Evolutionary conservation across 1,284 basidiomycete species (phyloP).

Genomic region (Melampsora larici-populina): DNA sequence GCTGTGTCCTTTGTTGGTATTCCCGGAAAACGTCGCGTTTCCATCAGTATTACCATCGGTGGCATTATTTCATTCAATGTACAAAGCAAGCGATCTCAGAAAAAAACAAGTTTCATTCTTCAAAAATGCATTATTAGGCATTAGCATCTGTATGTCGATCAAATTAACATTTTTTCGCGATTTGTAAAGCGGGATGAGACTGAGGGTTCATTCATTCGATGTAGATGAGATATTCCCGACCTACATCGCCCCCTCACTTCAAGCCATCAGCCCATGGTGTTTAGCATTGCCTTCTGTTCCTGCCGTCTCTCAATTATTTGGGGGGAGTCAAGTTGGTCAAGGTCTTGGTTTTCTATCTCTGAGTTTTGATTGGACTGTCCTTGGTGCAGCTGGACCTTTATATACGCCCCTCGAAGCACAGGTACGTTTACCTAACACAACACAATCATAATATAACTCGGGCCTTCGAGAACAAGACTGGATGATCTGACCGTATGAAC

Average conservation of each 20-base stretch:
- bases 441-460: neutral
- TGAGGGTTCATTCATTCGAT: neutral
- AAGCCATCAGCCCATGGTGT: conserved; percentile 43
- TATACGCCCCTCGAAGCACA: conserved; percentile 39
- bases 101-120: conserved; percentile 30
- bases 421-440: neutral
- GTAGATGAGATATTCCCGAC: conserved; percentile 35
- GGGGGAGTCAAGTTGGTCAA: conserved; percentile 27
- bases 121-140: conserved; percentile 28
- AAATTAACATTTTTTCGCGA: neutral
- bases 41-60: conserved; percentile 39
- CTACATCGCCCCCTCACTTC: conserved; percentile 36
- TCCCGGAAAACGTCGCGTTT: neutral
- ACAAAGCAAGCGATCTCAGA: neutral
- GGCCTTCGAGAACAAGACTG: neutral
- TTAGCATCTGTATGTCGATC: conserved; percentile 15
- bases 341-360: conserved; percentile 35
- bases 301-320: conserved; percentile 25
- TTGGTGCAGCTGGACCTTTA: conserved; percentile 38
- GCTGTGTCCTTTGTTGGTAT: conserved; percentile 32
- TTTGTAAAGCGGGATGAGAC: neutral
- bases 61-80: conserved; percentile 31
- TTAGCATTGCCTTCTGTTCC: conserved; percentile 19
- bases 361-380: conserved; percentile 29
- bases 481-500: neutral